Base-by-base conservation (phyloP, 225 moss, liverwort and hornwort species). In the Marchantia paleacea region DNA sequence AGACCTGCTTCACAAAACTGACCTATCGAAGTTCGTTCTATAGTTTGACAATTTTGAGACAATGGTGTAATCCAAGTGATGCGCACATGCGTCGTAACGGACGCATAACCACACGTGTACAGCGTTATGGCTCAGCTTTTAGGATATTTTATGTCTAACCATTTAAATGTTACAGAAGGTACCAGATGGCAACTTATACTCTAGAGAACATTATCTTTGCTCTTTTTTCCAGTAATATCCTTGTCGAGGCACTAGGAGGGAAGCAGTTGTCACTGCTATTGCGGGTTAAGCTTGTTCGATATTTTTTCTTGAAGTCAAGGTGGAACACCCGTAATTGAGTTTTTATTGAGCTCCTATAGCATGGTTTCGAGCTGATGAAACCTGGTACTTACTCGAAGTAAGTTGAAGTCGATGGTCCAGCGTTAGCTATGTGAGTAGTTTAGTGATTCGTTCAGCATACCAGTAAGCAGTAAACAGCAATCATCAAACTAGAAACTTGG, bases 11-110 rank as follows among this genome's bases (percentile, higher is more conserved):
- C 91, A 88, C 49, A 94, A 93, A 52, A 90, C 89, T 3, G 86
- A 94, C 75, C 80, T 97, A 30, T 97, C 92, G 53, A 94, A 90
- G 86, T 97, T 93, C 85, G 91, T 97, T 65, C 87, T 97, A 24
- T 94, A 83, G 28, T 81, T 47, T 19, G 55, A n/a, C 63, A 77
- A 61, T 14, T 51, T 79, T 80, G 29, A 7, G 29, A 54, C 14
- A 13, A n/a, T 29, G 74, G 54, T 54, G 24, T 1, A 55, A 26
- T 74, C 55, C 28, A 6, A 74, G 12, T 6, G 16, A 10, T 76
- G 58, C 39, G 39, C 75, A 61, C 75, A 76, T 47, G 58, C 75
- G 60, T 76, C 22, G 60, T 76, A 39, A 57, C 39, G 16, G 28
- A 30, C 25, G 26, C 75, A 30, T 16, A 74, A 74, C 54, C n/a